phyloP scores from a whole-genome alignment of 352 stramenopile species.

The Saprolegnia diclina region DNA sequence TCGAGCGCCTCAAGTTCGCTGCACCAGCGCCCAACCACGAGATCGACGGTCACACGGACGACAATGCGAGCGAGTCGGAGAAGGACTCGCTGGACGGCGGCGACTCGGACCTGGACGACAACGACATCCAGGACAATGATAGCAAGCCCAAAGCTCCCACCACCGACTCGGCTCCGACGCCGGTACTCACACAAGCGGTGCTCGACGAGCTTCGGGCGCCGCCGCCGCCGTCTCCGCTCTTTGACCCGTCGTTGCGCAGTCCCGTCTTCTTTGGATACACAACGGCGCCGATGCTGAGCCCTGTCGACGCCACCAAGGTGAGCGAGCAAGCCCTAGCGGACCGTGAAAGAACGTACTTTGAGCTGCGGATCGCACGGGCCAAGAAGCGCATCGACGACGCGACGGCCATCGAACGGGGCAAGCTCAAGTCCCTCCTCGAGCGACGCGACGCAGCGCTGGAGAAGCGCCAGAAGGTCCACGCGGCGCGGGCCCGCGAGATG shows the following conservation, averaged over 20 bases:
- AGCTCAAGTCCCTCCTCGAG: conserved; percentile 46
- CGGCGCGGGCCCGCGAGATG: conserved; percentile 53
- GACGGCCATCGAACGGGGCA: conserved; percentile 44
- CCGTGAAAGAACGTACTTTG: conserved; percentile 49
- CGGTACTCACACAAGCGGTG: background rate
- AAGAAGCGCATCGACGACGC: conserved; percentile 36
- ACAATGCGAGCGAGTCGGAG: conserved; percentile 63
- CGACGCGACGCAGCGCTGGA: conserved; percentile 39
- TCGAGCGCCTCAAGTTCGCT: conserved; percentile 47
- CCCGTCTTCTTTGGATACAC: conserved; percentile 74
- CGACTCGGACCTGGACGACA: conserved; percentile 24
- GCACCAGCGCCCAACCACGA: conserved; percentile 50
- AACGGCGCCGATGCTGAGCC: conserved; percentile 37
- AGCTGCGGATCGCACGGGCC: conserved; percentile 42
- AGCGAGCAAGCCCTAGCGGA: conserved; percentile 31
- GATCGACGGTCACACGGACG: conserved; percentile 72
- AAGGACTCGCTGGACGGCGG: conserved; percentile 43
- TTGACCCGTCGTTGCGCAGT: conserved; percentile 43
- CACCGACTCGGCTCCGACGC: background rate
- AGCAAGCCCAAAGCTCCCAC: background rate
- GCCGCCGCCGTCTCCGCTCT: conserved; percentile 21
- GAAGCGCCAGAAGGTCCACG: conserved; percentile 58
- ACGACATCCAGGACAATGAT: conserved; percentile 23
- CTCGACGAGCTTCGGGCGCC: background rate
- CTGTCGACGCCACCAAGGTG: conserved; percentile 35